A percentile compares a stretch with the other conserved stretches of the same genome.
phyloP scores from a whole-genome alignment of 768 basidiomycete species.

The Collybia mongolica region DNA sequence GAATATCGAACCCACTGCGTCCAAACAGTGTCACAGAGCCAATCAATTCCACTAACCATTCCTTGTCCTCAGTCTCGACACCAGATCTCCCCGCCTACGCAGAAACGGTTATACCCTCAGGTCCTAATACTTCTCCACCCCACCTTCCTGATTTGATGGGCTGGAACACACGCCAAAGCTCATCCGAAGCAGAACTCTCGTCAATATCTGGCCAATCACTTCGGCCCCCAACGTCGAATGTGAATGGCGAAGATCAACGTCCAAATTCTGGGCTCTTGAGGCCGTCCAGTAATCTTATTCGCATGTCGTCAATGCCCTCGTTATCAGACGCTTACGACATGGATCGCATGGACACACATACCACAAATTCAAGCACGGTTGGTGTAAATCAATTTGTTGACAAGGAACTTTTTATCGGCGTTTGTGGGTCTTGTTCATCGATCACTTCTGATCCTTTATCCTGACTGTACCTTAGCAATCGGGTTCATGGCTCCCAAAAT shows the following conservation, averaged over 20 bases:
- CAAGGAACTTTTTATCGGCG: slow-evolving; percentile 51
- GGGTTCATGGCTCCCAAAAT: slow-evolving; percentile 64
- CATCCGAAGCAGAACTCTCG: no score
- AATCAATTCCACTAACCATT: no score
- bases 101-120: neutral
- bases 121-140: no score
- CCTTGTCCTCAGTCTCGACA: neutral
- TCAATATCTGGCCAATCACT: no score
- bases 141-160: no score
- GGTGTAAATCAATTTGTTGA: slow-evolving; percentile 56
- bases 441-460: neutral
- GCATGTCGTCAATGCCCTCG: slow-evolving; percentile 6
- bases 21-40: no score
- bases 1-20: no score
- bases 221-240: no score
- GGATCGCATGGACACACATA: neutral
- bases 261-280: neutral
- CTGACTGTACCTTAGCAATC: slow-evolving; percentile 46
- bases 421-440: slow-evolving; percentile 50
- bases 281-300: slow-evolving; percentile 1
- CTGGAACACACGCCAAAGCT: no score
- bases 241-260: no score
- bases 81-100: neutral
- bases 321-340: neutral
- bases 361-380: slow-evolving; percentile 14